phyloP scores from a whole-genome alignment of 768 basidiomycete species.

The Tricholoma sp. region DNA sequence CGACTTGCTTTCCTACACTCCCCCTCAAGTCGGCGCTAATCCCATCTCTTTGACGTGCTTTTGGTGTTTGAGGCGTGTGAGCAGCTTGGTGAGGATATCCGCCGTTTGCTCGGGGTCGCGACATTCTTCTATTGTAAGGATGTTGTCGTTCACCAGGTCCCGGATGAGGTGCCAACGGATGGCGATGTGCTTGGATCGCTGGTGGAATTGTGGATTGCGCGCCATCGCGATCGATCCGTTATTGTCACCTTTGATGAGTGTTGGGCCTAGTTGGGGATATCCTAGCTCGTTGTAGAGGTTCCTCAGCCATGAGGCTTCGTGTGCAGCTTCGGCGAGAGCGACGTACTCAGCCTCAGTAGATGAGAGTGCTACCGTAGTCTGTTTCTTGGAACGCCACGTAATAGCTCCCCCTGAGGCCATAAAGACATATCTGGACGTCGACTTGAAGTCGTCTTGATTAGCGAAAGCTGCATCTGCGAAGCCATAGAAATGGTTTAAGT shows the following conservation, averaged over 20 bases:
- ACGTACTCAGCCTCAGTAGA: neutral
- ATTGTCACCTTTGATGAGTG: neutral
- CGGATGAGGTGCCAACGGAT: neutral
- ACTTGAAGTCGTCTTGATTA: no score
- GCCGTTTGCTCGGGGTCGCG: neutral
- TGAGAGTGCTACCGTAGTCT: no score
- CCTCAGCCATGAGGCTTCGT: neutral
- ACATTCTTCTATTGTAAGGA: neutral
- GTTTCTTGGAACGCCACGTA: no score
- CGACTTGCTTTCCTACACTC: no score
- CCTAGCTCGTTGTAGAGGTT: neutral
- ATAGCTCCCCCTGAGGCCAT: no score
- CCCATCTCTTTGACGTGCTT: no score
- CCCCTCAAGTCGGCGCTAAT: no score
- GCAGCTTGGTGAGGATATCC: no score
- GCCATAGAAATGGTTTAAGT: no score
- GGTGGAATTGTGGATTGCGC: neutral
- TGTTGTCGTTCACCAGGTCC: neutral
- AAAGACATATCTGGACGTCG: no score
- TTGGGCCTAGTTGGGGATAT: neutral
- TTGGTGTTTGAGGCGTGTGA: no score
- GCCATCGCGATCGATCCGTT: neutral
- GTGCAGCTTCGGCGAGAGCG: neutral
- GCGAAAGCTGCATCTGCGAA: no score
- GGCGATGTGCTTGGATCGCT: neutral